Evolutionary conservation across 768 basidiomycete genomes (phyloP).

Genomic region (Pleurotus salmoneostramineus): DNA sequence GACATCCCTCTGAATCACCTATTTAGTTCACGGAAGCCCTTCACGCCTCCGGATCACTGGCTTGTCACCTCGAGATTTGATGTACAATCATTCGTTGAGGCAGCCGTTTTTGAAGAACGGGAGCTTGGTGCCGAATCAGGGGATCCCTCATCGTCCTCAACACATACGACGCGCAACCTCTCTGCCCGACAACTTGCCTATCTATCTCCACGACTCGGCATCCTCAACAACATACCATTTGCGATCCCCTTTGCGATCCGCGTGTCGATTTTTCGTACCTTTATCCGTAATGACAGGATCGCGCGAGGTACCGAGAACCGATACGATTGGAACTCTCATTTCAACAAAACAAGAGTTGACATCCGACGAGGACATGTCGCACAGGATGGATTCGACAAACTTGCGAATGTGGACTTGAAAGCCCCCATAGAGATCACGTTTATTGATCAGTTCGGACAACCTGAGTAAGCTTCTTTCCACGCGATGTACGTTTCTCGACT

Average conservation of each 20-base stretch:
- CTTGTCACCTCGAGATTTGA: conserved; percentile 51
- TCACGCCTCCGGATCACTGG: conserved; percentile 86
- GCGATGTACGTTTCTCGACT: background rate
- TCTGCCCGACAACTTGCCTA: conserved; percentile 70
- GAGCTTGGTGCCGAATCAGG: conserved; percentile 30
- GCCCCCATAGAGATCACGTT: conserved; percentile 86
- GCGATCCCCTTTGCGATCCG: conserved; percentile 89
- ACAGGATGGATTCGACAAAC: conserved; percentile 87
- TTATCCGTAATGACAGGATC: conserved; percentile 63
- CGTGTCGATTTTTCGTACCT: conserved; percentile 86
- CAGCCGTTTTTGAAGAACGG: conserved; percentile 79
- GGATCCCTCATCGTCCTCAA: conserved; percentile 1
- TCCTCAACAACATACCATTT: conserved; percentile 95
- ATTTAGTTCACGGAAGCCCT: conserved; percentile 74
- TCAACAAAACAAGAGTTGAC: conserved; percentile 34
- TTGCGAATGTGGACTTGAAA: conserved; percentile 77
- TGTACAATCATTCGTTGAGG: conserved; percentile 71
- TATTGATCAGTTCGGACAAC: conserved; percentile 82
- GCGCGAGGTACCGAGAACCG: conserved; percentile 16
- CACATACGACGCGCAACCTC: conserved; percentile 20
- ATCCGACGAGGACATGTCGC: conserved; percentile 77
- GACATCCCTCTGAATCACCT: conserved; percentile 8
- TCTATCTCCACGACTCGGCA: conserved; percentile 81
- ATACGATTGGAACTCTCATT: conserved; percentile 12
- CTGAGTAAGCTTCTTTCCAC: conserved; percentile 57